Evolutionary conservation across 371 early-diverging fungal genomes (phyloP).

Genomic region (Mortierella sp.): DNA sequence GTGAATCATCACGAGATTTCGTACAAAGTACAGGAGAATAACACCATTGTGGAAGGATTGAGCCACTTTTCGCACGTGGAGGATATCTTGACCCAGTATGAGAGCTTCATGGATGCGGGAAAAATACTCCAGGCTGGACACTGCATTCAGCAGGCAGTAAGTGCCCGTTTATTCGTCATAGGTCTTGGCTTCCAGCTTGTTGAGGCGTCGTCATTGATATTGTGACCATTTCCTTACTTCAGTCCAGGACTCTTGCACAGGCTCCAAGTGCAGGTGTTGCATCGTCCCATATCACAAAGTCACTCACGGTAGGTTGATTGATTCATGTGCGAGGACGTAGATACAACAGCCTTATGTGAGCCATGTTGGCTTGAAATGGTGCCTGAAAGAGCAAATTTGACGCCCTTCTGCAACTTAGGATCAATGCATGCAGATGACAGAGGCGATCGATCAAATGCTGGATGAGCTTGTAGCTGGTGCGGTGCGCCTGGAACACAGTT

Average conservation of each 20-base stretch:
- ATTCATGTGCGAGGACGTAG: background rate
- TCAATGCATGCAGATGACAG: slow-evolving; percentile 45
- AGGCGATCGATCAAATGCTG: slow-evolving; percentile 47
- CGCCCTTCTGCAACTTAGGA: slow-evolving; percentile 8
- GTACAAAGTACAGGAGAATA: slow-evolving; percentile 47
- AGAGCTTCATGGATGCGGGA: slow-evolving; percentile 43
- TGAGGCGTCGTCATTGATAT: no score
- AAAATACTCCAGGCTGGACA: slow-evolving; percentile 51
- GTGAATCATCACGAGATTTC: slow-evolving; percentile 47
- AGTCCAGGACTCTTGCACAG: slow-evolving; percentile 34
- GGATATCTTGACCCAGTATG: slow-evolving; percentile 44
- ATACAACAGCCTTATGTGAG: no score
- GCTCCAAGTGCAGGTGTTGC: slow-evolving; percentile 44
- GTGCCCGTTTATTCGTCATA: no score
- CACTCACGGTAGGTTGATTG: slow-evolving; percentile 33
- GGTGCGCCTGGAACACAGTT: slow-evolving; percentile 6
- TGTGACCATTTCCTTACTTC: background rate
- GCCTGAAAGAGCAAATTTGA: background rate
- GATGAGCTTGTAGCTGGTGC: slow-evolving; percentile 40
- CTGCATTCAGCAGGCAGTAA: slow-evolving; percentile 53
- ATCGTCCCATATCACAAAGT: slow-evolving; percentile 30
- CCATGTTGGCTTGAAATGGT: background rate
- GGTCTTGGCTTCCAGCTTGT: background rate
- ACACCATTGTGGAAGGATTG: slow-evolving; percentile 38
- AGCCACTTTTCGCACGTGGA: slow-evolving; percentile 46